Evolutionary conservation across 352 stramenopile genomes (phyloP).

Genomic region (Aphanomyces stellatus): DNA sequence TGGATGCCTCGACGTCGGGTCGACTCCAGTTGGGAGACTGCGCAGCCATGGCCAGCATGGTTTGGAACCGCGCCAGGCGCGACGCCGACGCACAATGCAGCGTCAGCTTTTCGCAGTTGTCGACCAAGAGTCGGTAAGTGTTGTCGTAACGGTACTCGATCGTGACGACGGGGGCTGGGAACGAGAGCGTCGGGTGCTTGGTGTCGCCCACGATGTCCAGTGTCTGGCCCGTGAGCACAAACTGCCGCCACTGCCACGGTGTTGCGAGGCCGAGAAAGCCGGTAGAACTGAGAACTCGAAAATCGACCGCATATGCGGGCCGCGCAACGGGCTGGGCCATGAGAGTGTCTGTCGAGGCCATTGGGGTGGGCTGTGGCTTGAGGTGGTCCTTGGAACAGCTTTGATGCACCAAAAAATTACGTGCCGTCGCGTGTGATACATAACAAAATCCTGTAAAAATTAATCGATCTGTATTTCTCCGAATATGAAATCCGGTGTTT

Average conservation of each 20-base stretch:
- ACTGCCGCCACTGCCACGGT: neutral
- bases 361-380: too few species aligned
- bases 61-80: neutral
- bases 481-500: too few species aligned
- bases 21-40: neutral
- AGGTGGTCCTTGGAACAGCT: too few species aligned
- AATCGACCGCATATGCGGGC: neutral
- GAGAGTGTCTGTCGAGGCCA: too few species aligned
- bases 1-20: neutral
- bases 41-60: neutral
- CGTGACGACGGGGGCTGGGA: neutral
- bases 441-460: too few species aligned
- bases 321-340: too few species aligned
- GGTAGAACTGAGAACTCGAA: neutral
- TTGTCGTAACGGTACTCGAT: neutral
- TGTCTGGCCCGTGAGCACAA: neutral
- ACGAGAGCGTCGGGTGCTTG: neutral
- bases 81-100: neutral
- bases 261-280: neutral
- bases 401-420: too few species aligned
- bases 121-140: neutral
- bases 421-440: too few species aligned
- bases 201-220: neutral
- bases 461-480: too few species aligned
- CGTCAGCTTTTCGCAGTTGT: neutral